Evolutionary conservation across 2,329 filamentous ascomycete genomes (phyloP).

Genomic region (Trichophyton verrucosum): DNA sequence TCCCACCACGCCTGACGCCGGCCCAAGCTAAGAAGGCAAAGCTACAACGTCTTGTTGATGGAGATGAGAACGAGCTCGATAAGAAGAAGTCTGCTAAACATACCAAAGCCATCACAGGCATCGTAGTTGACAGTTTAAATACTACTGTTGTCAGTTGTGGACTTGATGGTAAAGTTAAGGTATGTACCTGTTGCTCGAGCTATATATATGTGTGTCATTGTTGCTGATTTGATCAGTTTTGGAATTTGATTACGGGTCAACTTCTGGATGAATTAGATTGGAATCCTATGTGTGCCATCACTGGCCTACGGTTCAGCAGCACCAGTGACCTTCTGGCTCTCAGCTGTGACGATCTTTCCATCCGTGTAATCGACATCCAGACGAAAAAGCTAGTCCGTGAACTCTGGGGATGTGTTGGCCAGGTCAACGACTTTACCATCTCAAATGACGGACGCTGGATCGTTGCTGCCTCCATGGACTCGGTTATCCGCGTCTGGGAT

Average conservation of each 20-base stretch:
- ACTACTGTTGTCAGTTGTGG: constrained; percentile 74
- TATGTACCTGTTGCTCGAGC: constrained; percentile 16
- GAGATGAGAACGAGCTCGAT: constrained; percentile 35
- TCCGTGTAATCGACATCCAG: constrained; percentile 79
- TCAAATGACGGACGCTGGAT: constrained; percentile 92
- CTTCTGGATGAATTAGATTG: constrained; percentile 73
- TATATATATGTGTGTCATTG: neutral
- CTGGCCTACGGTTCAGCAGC: constrained; percentile 65
- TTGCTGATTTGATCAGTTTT: constrained; percentile 47
- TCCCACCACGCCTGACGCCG: constrained; percentile 66
- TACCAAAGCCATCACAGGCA: constrained; percentile 67
- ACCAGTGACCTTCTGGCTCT: constrained; percentile 77
- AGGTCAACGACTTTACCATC: constrained; percentile 73
- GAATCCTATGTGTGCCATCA: constrained; percentile 64
- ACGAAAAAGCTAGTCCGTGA: constrained; percentile 87
- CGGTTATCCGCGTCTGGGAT: constrained; percentile 79
- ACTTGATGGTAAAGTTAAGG: constrained; percentile 78
- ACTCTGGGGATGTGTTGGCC: constrained; percentile 66
- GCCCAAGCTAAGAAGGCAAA: constrained; percentile 66
- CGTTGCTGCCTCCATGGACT: constrained; percentile 71
- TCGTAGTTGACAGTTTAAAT: constrained; percentile 83
- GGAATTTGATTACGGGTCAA: constrained; percentile 80
- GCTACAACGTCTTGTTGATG: constrained; percentile 46
- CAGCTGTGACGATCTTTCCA: constrained; percentile 75
- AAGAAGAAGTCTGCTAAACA: constrained; percentile 56